Evolutionary conservation across 768 basidiomycete genomes (phyloP), one percentile per base, ranked within the genome.

Genomic region (Hypsizygus marmoreus): DNA sequence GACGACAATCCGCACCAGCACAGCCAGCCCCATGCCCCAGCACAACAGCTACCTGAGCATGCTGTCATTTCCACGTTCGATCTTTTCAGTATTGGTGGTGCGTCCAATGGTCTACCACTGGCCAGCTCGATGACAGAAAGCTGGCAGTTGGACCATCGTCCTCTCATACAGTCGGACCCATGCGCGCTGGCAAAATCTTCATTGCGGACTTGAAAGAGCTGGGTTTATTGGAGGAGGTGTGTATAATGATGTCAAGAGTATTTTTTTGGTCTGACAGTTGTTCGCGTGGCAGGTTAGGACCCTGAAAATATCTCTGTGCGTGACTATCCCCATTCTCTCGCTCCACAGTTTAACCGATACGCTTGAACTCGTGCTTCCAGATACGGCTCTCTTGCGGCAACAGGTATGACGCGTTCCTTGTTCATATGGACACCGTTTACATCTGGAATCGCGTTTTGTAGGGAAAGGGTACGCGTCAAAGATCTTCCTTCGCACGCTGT

Each of bases 41-140:
- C 47, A 17, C 62, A 57, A 19, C 66, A 66, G 30, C 65, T 71
- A 20, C 75, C 81, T 11, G 84, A 91, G 41, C 91, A 94, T 72
- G 93, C 93, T 4, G 93, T 95, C 53, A 94, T 95, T 43, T 92
- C 90, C 1, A 84, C 93, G 1, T 95, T 95, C 60, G 94, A 97
- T 65, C 72, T 95, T 41, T 95, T 95, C 72, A 89, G 86, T 57
- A 88, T 95, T 51, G 93, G 93, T 48, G 89, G 88, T 86, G 55
- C 53, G 81, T 63, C 12, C 26, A 37, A 31, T 19, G n/a, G n/a
- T 14, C 43, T 31, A 14, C 29, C 35, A 14, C 29, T 32, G 28
- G 20, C 28, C 26, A 8, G 3, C 33, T 31, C 30, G 20, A 46
- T 40, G 38, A 50, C 46, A 45, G 41, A 45, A 14, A 23, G 7